A percentile compares a stretch with the other conserved stretches of the same genome.
Conservation (phyloP, 106 monocot genomes). For the Phalaenopsis equestris region DNA sequence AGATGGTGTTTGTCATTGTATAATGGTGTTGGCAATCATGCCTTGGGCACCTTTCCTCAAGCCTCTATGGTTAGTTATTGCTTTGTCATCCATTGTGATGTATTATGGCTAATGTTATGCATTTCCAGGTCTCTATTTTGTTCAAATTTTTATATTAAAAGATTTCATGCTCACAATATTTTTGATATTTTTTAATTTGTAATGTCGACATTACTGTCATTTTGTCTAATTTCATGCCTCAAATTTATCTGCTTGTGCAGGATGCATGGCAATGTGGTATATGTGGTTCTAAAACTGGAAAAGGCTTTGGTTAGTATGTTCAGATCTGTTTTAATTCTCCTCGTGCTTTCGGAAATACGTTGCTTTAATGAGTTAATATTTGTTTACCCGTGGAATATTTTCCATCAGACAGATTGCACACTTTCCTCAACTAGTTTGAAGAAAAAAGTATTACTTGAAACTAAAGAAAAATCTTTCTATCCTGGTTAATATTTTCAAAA, state of each 20-base stretch:
- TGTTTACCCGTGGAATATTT: not conserved
- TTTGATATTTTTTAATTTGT: not conserved
- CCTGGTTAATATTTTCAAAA: not conserved
- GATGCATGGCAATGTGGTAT: constrained; percentile 88
- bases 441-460: not conserved
- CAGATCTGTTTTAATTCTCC: not conserved
- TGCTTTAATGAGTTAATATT: not conserved
- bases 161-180: not conserved
- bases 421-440: not conserved
- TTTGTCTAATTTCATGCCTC: not conserved
- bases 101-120: not conserved
- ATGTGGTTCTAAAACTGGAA: constrained; percentile 77
- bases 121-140: not conserved
- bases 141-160: not conserved
- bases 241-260: constrained; percentile 29
- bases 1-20: constrained; percentile 84
- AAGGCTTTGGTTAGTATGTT: constrained; percentile 81
- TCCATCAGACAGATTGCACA: not conserved
- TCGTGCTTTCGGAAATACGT: not conserved
- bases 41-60: constrained; percentile 70
- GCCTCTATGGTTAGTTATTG: constrained; percentile 57
- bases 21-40: constrained; percentile 57
- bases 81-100: not conserved
- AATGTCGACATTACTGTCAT: not conserved
- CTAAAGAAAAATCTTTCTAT: not conserved